Conservation (phyloP, 2,329 filamentous ascomycete genomes). For the Botrytis cinerea region DNA sequence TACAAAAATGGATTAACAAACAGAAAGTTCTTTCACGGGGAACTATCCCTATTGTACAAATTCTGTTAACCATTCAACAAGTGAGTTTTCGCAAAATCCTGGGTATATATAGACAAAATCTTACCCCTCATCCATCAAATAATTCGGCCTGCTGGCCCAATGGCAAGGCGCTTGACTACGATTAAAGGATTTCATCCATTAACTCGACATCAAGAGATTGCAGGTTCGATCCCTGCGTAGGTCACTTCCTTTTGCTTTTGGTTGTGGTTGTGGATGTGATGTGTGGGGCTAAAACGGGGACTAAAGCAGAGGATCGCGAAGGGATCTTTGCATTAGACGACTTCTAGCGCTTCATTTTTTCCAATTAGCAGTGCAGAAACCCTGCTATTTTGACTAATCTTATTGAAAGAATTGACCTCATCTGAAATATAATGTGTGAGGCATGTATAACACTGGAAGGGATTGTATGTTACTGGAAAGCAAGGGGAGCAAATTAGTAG, state of each 20-base stretch:
- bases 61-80: background rate
- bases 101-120: background rate
- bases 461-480: background rate
- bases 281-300: background rate
- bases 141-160: conserved; percentile 43
- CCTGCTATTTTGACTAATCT: background rate
- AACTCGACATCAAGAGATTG: conserved; percentile 48
- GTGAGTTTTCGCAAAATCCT: accelerated
- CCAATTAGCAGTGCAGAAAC: background rate
- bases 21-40: background rate
- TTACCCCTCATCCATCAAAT: accelerated
- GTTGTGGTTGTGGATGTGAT: background rate
- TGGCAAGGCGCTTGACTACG: conserved; percentile 53
- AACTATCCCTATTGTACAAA: background rate
- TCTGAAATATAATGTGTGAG: background rate
- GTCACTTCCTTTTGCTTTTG: conserved; percentile 25
- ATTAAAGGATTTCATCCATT: conserved; percentile 17
- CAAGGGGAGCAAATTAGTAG: background rate
- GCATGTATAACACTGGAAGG: background rate
- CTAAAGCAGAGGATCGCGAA: background rate
- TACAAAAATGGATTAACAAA: background rate
- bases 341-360: background rate
- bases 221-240: conserved; percentile 46
- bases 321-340: background rate
- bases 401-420: background rate